Base-by-base conservation (phyloP, 1,284 basidiomycete species). In the Ustilago esculenta region DNA sequence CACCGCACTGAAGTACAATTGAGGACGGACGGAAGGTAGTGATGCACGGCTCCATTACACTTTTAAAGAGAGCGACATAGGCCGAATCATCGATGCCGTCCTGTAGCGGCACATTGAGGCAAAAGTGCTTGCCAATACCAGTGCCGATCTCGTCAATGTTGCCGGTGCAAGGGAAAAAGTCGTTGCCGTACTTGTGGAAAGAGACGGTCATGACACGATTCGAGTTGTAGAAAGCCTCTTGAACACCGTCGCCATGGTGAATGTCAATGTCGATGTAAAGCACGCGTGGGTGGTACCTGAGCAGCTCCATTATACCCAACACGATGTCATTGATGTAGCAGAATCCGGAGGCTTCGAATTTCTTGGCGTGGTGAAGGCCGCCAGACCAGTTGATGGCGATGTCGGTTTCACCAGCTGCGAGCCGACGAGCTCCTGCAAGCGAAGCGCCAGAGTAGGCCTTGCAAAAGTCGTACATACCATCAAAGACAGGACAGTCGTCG, bases 321-420 rank as follows among this genome's bases (percentile, higher is more conserved):
- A 77, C 72, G 34, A 75, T 84, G 72, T 94, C 94, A 83, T 98
- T 98, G 83, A 97, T 89, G 84, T 96, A 98, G 85, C 94, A 98
- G 84, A 98, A 97, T 8, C 94, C 94, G 15, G 90, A 91, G 0
- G 95, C 95, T 84, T 97, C 94, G 55, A 90, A 88, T 83, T 97
- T 98, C 84, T 98, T 98, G 24, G 95, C 96, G 82, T 98, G 95
- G 83, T 98, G 95, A 6, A 98, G 86, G 0, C 95, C 95, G 7
- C 95, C 95, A 1, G 94, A 92, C 95, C 95, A 98, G 83, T 98
- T 98, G 75, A 98, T 93, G 0, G 90, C 90, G 51, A 97, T 98
- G 82, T 99, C 95, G 14, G 95, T 93, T 5, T 89, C 87, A 5
- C 92, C 93, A 1, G 74, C 49, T 6, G 72, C 66, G 5, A 81